Evolutionary conservation across 306 rosid genomes (phyloP).

Genomic region (Ziziphus jujuba): DNA sequence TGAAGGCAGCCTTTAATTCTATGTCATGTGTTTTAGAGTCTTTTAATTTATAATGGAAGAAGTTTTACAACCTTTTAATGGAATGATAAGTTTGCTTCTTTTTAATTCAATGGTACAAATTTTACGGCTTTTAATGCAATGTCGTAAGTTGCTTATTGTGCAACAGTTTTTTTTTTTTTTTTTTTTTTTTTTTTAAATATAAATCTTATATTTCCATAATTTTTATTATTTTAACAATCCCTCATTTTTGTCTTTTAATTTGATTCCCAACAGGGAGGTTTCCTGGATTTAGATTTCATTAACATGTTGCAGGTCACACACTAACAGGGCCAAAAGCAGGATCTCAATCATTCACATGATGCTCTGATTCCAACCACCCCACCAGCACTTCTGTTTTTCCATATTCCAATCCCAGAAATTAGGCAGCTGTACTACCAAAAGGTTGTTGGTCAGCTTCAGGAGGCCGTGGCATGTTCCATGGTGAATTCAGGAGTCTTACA

Average conservation of each 20-base stretch:
- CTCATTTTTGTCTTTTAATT: constrained; percentile 10
- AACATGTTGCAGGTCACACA: constrained; percentile 65
- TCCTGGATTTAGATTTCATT: constrained; percentile 61
- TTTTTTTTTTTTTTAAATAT: too few relatives aligned
- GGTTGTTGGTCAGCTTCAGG: constrained; percentile 71
- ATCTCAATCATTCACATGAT: constrained; percentile 24
- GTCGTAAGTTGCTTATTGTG: too few relatives aligned
- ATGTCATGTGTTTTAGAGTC: too few relatives aligned
- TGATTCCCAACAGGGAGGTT: constrained; percentile 40
- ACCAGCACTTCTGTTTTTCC: constrained; percentile 74
- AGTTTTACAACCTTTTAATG: too few relatives aligned
- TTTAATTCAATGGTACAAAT: too few relatives aligned
- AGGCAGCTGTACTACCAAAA: constrained; percentile 47
- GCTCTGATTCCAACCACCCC: constrained; percentile 26
- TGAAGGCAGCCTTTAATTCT: too few relatives aligned
- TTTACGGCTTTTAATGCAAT: too few relatives aligned
- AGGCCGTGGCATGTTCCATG: constrained; percentile 72
- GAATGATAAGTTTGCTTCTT: too few relatives aligned
- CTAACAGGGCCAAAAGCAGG: constrained; percentile 66
- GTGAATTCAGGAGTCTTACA: constrained; percentile 73
- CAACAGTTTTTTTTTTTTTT: too few relatives aligned
- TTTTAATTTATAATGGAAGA: too few relatives aligned
- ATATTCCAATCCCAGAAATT: constrained; percentile 86
- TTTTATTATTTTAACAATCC: too few relatives aligned
- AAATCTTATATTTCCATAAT: too few relatives aligned